Evolutionary conservation across 2,329 filamentous ascomycete genomes (phyloP).

Genomic region (Westerdykella ornata): DNA sequence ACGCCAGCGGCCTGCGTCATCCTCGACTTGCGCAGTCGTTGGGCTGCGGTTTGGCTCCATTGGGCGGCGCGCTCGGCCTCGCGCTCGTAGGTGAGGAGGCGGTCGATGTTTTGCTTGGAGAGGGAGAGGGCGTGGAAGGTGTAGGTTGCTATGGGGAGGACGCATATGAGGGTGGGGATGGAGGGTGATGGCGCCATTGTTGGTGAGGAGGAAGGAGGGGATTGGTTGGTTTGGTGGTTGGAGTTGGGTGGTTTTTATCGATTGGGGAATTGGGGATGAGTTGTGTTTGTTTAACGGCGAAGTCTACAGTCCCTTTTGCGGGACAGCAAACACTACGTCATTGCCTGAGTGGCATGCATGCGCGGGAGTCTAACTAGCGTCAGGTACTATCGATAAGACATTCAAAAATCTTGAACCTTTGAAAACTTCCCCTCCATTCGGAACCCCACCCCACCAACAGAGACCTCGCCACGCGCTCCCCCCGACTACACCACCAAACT

Average conservation of each 20-base stretch:
- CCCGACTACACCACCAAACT: not conserved
- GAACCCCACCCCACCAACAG: not conserved
- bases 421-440: not conserved
- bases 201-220: not conserved
- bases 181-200: not conserved
- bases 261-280: too few relatives aligned
- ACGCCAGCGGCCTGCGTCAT: constrained; percentile 32
- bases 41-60: constrained; percentile 29
- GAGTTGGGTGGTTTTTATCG: not conserved
- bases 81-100: constrained; percentile 32
- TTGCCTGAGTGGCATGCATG: not conserved
- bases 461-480: not conserved
- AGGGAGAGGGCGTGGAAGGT: constrained; percentile 29
- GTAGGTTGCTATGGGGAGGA: constrained; percentile 16
- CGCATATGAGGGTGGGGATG: constrained; percentile 10
- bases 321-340: not conserved
- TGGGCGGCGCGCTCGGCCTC: constrained; percentile 33
- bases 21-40: constrained; percentile 31
- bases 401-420: not conserved
- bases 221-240: not conserved
- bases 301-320: too few relatives aligned
- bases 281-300: too few relatives aligned
- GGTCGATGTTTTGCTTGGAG: constrained; percentile 33
- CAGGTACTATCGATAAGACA: constrained; percentile 4
- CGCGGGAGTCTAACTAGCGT: not conserved